A percentile compares a stretch with the other conserved stretches of the same genome.
Evolutionary conservation across 371 early-diverging fungal genomes (phyloP).

Genomic region (Circinella minor): DNA sequence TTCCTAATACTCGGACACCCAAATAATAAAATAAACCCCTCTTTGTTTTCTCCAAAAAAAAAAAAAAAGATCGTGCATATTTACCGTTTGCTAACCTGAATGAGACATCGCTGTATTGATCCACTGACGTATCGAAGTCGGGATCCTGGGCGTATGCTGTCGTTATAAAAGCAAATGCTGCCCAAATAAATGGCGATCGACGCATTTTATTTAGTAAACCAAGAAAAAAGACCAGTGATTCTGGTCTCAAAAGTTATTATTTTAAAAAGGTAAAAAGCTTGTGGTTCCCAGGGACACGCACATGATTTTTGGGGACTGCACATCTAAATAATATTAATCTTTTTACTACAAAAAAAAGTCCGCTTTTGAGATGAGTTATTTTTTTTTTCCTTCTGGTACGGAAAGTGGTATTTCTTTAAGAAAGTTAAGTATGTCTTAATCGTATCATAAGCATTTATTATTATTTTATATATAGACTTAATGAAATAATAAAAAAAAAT

Average conservation of each 20-base stretch:
- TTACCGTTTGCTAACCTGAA: slow-evolving; percentile 18
- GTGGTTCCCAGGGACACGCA: no score
- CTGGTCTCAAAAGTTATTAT: not conserved
- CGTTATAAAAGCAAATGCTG: not conserved
- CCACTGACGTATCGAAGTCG: slow-evolving; percentile 22
- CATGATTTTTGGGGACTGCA: no score
- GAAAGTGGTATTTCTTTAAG: no score
- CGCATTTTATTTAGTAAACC: slow-evolving; percentile 1
- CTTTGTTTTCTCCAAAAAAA: not conserved
- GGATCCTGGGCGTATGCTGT: slow-evolving; percentile 11
- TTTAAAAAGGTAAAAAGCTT: no score
- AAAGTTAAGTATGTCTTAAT: no score
- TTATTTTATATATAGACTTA: no score
- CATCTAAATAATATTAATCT: not conserved
- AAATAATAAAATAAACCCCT: not conserved
- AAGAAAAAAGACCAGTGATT: not conserved
- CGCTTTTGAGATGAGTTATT: no score
- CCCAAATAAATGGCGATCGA: not conserved
- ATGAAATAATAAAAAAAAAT: no score
- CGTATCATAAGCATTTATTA: no score
- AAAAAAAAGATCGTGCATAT: not conserved
- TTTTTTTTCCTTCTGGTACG: not conserved
- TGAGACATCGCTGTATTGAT: slow-evolving; percentile 15
- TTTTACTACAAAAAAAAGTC: not conserved
- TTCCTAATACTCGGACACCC: no score